Percentiles rank a stretch among this genome's conserved stretches.
phyloP scores from a whole-genome alignment of 345 rosid genomes.

The Leavenworthia alabamica region DNA sequence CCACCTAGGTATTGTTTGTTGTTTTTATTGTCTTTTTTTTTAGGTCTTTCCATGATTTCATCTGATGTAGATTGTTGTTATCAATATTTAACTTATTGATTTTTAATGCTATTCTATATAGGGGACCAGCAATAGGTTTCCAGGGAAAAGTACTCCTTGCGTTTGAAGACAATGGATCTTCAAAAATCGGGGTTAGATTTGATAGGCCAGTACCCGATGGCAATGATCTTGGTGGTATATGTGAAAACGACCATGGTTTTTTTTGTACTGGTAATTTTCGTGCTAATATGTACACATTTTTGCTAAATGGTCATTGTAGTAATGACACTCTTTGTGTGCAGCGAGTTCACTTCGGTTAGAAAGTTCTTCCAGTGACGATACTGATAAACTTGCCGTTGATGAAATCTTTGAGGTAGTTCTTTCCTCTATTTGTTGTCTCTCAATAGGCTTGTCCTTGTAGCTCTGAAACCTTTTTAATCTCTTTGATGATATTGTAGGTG shows the following conservation, averaged over 20 bases:
- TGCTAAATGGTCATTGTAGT: not conserved
- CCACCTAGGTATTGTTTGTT: slow-evolving; percentile 40
- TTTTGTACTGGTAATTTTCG: slow-evolving; percentile 66
- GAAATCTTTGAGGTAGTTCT: slow-evolving; percentile 82
- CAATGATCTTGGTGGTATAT: slow-evolving; percentile 83
- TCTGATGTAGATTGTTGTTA: not conserved
- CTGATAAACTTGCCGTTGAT: slow-evolving; percentile 64
- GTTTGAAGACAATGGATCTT: slow-evolving; percentile 76
- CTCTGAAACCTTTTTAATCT: not conserved
- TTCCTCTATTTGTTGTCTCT: slow-evolving; percentile 2
- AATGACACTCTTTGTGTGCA: slow-evolving; percentile 27
- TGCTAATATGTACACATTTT: not conserved
- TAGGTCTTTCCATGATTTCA: not conserved
- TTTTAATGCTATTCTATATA: slow-evolving; percentile 21
- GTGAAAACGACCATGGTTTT: slow-evolving; percentile 84
- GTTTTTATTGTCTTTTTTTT: slow-evolving; percentile 4
- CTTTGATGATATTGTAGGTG: slow-evolving; percentile 43
- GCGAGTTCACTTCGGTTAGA: slow-evolving; percentile 82
- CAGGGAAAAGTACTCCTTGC: slow-evolving; percentile 89
- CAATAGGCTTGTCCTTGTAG: not conserved
- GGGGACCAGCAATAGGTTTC: slow-evolving; percentile 72
- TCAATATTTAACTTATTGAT: not conserved
- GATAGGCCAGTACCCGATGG: slow-evolving; percentile 75
- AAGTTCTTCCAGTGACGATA: slow-evolving; percentile 60
- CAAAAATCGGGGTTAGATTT: slow-evolving; percentile 92